Base-by-base conservation (phyloP, 352 stramenopile genomes). In the Globisporangium nunn region DNA sequence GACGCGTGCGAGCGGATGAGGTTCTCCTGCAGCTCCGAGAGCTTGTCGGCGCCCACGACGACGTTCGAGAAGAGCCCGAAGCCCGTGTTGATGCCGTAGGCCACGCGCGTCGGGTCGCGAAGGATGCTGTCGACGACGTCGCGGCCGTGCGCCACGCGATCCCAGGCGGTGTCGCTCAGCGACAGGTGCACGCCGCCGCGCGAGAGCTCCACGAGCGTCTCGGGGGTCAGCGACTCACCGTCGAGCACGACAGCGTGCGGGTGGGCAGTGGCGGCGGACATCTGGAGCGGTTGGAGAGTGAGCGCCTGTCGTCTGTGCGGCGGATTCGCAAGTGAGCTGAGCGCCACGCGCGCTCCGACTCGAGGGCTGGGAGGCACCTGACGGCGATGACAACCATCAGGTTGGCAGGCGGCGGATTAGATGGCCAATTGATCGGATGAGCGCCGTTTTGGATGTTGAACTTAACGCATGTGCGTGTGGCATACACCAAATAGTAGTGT, bases 1-100 rank as follows among this genome's bases (percentile, higher is more conserved):
- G 80, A 88, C 57, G 80, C 83, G 66, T 91, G 80, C 53, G 80
- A 91, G 46, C 77, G 75, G 67, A 90, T 92, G 62, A 89, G 66
- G 76, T 92, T 89, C 53, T 91, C 81, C 54, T 96, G 85, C 53
- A 96, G 61, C 68, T 93, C 78, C 10, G 75, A 78, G 54, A 96
- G 79, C 65, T 95, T 90, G 53, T 93, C 77, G 41, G 79, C 71
- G 37, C 71, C 73, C 57, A 96, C 91, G 67, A 95, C 82, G 50
- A 96, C 85, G 61, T 96, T 93, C 43, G 78, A 93, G 71, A 96
- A 96, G 55, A 94, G 74, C 1, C 88, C 88, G 58, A 96, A 96
- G 64, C 86, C 88, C 62, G 88, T 96, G 75, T 96, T 96, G 78
- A 96, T 96, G 54, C 88, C 88, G 74, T 96, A 96, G 17, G 81